phyloP scores from a whole-genome alignment of 2,329 filamentous ascomycete genomes.

The Metarhizium robertsii region DNA sequence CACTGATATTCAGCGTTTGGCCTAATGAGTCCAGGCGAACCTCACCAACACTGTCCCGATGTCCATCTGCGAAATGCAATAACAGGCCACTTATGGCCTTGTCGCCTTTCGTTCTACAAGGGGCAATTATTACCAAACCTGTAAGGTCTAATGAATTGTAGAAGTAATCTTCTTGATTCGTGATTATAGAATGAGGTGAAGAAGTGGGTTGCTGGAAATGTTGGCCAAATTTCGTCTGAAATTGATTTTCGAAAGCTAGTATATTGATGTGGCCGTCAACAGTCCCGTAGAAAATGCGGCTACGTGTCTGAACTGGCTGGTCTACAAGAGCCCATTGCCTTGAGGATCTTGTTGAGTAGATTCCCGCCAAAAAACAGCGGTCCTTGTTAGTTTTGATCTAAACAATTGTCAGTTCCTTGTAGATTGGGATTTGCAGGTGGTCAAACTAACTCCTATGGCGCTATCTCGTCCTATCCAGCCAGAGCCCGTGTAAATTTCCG shows the following conservation, averaged over 20 bases:
- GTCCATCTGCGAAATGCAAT: neutral
- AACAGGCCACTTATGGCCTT: neutral
- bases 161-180: neutral
- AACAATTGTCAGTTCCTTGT: neutral
- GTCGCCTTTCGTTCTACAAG: neutral
- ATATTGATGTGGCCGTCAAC: neutral
- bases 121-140: neutral
- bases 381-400: neutral
- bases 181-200: neutral
- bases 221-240: neutral
- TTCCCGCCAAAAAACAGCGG: neutral
- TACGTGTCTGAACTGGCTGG: neutral
- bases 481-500: neutral
- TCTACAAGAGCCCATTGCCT: neutral
- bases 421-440: neutral
- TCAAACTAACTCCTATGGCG: neutral
- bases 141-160: neutral
- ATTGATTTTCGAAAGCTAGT: neutral
- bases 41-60: slow-evolving; percentile 1
- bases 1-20: neutral
- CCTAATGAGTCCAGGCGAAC: neutral
- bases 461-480: neutral
- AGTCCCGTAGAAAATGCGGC: neutral
- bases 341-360: neutral
- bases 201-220: neutral